Evolutionary conservation across 805 yeast genomes (phyloP), one percentile per base, ranked within the genome.

Genomic region (Scheffersomyces amazonensis): DNA sequence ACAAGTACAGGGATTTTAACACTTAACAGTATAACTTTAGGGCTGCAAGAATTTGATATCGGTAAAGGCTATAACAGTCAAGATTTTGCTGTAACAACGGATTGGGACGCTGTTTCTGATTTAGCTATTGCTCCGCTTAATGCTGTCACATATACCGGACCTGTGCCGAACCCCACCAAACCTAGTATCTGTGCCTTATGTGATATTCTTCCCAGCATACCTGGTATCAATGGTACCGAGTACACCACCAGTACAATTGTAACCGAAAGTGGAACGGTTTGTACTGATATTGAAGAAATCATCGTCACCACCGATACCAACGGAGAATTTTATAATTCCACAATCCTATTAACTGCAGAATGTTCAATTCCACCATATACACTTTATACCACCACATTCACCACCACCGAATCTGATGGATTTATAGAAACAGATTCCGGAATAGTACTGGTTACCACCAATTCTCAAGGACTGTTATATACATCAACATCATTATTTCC

Each of bases 111-210:
- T 29, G 55, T 50, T 42, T 37, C 42, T 41, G 56, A 51, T 25
- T 37, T 40, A 29, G 56, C 50, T 41, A 30, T 49, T 24, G 36
- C 44, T 18, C 49, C 48, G 6, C 12, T 24, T 15, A 36, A 36
- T 22, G 25, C 39, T n/a, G 22, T 36, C 5, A 16, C 24, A 8
- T 36, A 36, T 19, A 30, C 9, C 16, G 39, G 34, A 10, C 30
- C 34, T 5, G 18, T 15, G 3, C 39, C 39, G 25, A 43, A 50
- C 36, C 41, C 53, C 21, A 47, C 39, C 20, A 36, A 50, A 32
- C 58, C 58, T 29, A 30, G 50, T 16, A 28, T 39, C 34, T 53
- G 58, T 48, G 40, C 40, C 16, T 41, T 39, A n/a, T 53, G 58
- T 48, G 28, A 35, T 23, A 32, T 35, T 15, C 39, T 47, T 29